Evolutionary conservation across 192 early-diverging fungal genomes (phyloP), one percentile per base, ranked within the genome.

Genomic region (Coemansia sp.): DNA sequence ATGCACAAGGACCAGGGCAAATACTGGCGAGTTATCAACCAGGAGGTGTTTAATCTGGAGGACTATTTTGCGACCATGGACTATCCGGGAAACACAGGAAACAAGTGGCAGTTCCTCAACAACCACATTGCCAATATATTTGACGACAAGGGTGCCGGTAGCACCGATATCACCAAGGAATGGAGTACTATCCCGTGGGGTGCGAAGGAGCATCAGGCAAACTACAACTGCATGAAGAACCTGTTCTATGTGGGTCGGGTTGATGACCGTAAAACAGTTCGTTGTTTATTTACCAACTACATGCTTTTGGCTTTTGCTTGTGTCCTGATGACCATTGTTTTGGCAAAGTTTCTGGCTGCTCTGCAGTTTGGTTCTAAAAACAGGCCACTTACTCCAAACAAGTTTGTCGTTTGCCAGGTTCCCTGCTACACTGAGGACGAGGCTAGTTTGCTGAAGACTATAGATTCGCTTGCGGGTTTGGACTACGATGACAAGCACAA

Each of bases 391-490:
- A 87, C 91, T 63, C 87, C 87, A 29, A 91, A 93, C 79, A 96
- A 94, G 84, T 94, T 94, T 83, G 89, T 95, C 56, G 94, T 96
- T 75, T 89, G 88, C 58, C 89, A 93, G 68, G 93, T 96, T n/a
- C 93, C 95, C 40, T 95, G 94, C 75, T 95, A 95, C 72, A 94
- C 94, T 3, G 94, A 95, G 28, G 91, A 88, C 40, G 89, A 91
- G 51, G 94, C 93, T n/a, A 87, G 85, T 16, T 76, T 96, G 33
- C 76, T 84, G 12, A 89, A 91, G 66, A 94, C 93, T 2, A 85
- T 94, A 56, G 88, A 93, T 61, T 90, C 89, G 7, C 81, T 94
- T 16, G 83, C 93, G 7, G 69, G 77, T 0, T 67, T 94, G 20
- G 70, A 81, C 7, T 94, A 93, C 59, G 89, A 93, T 56, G 89